Conservation (phyloP, 129 eudicot genomes). For the Flaveria brownii region DNA sequence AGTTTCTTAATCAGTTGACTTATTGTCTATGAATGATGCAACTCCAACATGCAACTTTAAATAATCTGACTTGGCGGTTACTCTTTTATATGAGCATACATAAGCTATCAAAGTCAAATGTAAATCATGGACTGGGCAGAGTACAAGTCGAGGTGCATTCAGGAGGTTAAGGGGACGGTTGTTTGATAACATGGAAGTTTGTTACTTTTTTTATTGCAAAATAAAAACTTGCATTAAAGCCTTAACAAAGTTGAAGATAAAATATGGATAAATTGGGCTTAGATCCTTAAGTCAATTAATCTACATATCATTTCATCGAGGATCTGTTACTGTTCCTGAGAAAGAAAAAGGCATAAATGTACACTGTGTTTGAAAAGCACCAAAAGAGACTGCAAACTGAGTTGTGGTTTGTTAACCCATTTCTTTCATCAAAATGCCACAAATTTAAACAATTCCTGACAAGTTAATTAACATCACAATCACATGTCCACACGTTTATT, state of each 20-base stretch:
- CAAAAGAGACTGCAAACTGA: background rate
- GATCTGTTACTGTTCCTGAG: background rate
- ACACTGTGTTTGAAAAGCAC: background rate
- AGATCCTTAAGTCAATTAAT: background rate
- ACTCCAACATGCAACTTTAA: background rate
- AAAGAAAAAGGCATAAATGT: background rate
- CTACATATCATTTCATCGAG: background rate
- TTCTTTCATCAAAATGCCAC: background rate
- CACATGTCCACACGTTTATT: background rate
- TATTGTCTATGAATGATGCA: background rate
- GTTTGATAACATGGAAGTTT: background rate
- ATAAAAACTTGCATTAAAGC: background rate
- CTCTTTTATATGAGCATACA: background rate
- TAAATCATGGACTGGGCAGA: background rate
- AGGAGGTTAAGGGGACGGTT: background rate
- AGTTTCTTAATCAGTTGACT: background rate
- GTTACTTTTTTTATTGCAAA: background rate
- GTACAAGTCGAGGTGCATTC: background rate
- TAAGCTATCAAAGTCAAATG: background rate
- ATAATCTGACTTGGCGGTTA: background rate
- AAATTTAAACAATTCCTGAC: background rate
- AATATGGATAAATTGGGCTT: background rate
- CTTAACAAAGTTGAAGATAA: background rate
- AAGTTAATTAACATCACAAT: background rate
- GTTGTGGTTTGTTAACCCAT: background rate